Evolutionary conservation across 768 basidiomycete species (phyloP), one percentile per base, ranked within the genome.

Genomic region (Tricholoma bakamatsutake): DNA sequence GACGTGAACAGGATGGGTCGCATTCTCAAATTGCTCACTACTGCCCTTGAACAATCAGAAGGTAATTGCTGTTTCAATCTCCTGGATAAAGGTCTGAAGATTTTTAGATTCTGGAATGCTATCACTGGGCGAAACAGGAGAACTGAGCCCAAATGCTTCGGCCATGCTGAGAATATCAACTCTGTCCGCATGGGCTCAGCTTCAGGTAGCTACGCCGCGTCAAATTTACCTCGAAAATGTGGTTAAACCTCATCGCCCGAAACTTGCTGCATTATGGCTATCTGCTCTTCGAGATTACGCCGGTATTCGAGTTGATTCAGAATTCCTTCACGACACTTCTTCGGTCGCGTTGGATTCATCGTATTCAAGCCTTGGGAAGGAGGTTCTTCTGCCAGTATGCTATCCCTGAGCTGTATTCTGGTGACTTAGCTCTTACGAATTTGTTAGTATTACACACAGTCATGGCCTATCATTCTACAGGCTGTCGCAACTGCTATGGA

Each of bases 151-250:
- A 4, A 98, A 98, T 63, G 96, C 95, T 3, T 90, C 93, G 0
- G 88, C 93, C 37, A 96, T 97, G 91, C 73, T 99, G 49, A 82
- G 93, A 52, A 89, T 98, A 24, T 93, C 95, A 1, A 90, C 91
- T 1, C 73, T 98, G 35, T 90, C 93, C 1, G 96, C 95, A 1
- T 99, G 96, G 96, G 95, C 95, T 6, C 88, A 96, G 66, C 76
- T 99, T 13, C 83, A 93, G 64, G 80, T 93, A 3, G 85, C 95
- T 2, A 86, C 88, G 52, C 67, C 76, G 0, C 76, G 82, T 31
- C 92, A 94, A 63, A 62, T 68, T 1, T 98, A 97, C 67, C 78
- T 99, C 9, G 72, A 79, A 18, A 80, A 88, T 34, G 90, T 99
- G 1, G 80, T 98, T 45, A 82, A 85, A 57, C 93, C 95, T 0